Evolutionary conservation across 2,329 filamentous ascomycete genomes (phyloP).

Genomic region (Microthyrium microscopicum): DNA sequence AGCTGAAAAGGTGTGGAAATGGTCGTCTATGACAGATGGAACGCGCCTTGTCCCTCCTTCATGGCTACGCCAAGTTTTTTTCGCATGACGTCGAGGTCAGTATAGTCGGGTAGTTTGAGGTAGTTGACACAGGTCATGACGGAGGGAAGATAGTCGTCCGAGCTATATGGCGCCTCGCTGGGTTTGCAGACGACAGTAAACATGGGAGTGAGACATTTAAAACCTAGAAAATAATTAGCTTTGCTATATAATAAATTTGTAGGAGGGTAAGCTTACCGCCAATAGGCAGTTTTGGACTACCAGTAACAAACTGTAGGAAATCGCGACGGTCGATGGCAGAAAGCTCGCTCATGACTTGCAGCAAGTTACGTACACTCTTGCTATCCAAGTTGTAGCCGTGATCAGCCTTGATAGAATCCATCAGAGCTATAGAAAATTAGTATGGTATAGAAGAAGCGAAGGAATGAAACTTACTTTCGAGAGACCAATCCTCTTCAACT

Average conservation of each 20-base stretch:
- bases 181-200: conserved; percentile 98
- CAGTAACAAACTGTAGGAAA: conserved; percentile 94
- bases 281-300: conserved; percentile 94
- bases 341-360: conserved; percentile 89
- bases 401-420: conserved; percentile 97
- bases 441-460: background rate
- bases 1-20: no score
- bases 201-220: conserved; percentile 93
- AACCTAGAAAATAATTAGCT: conserved; percentile 40
- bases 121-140: conserved; percentile 99
- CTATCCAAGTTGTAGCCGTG: conserved; percentile 99
- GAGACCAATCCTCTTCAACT: conserved; percentile 89
- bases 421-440: conserved; percentile 46
- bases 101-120: conserved; percentile 93
- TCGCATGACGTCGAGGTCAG: conserved; percentile 55
- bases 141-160: conserved; percentile 95
- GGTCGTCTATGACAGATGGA: conserved; percentile 62
- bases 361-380: conserved; percentile 78
- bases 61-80: conserved; percentile 72
- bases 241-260: conserved; percentile 4
- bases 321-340: conserved; percentile 60
- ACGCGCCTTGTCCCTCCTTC: conserved; percentile 89
- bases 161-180: conserved; percentile 83
- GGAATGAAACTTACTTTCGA: conserved; percentile 59
- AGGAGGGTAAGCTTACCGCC: conserved; percentile 50